Base-by-base conservation (phyloP, 139 green algal genomes). In the Chlorella sp. region DNA sequence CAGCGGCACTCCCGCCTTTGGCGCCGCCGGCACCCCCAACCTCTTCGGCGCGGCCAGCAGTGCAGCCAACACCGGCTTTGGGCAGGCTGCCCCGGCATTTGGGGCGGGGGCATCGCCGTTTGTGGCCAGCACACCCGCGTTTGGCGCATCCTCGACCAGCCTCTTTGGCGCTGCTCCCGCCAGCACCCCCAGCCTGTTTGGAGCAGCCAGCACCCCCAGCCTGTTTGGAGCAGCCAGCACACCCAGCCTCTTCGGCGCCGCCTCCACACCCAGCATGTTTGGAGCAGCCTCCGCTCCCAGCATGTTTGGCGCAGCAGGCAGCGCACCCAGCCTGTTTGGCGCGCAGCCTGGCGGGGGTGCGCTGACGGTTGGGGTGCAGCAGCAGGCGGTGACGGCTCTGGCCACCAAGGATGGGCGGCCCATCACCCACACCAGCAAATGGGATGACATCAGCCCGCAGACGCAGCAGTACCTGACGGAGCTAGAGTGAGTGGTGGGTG, bases 381-480 rank as follows among this genome's bases (percentile, higher is more conserved):
- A 57, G 34, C 92, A 94, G 82, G 79, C 90, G 83, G 69, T 81
- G 37, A 61, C 81, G 26, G 40, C 85, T 32, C 89, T 94, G 64
- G 16, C 82, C 40, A 93, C 90, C 42, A 95, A 92, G 73, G 93
- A 95, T 36, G 73, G 76, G 39, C 79, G 89, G 53, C 91, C 91
- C 68, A 68, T 95, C 66, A 90, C 71, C 28, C 92, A 94, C 81
- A 86, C n/a, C 87, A 93, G 83, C 80, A 94, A 93, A 75, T 95
- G 92, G 92, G 92, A 95, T 28, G 92, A 95, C 76, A 77, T 95
- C 34, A 88, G 84, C 77, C 92, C 92, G 16, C 84, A 92, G 76
- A 89, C 86, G 14, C 92, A 95, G 85, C 77, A 91, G 34, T 91
- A 92, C 80, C 91, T 95, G 32, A 61, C 91, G n/a, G 84, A 95